Evolutionary conservation across 2,329 filamentous ascomycete species (phyloP).

Genomic region (Calycina herbarum): DNA sequence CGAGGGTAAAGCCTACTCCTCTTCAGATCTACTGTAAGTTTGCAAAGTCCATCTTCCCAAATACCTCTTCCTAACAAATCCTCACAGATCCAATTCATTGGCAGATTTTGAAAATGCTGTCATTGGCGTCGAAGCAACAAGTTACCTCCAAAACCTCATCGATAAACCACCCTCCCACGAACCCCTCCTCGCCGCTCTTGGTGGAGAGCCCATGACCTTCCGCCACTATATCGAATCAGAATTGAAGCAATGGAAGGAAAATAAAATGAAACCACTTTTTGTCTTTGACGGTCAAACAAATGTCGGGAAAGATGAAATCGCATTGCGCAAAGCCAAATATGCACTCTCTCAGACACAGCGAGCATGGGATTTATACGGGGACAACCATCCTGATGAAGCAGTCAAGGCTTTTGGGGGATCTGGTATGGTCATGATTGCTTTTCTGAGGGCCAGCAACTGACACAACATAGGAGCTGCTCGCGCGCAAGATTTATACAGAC

Average conservation of each 20-base stretch:
- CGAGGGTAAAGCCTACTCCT: conserved; percentile 19
- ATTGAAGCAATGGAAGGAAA: conserved; percentile 68
- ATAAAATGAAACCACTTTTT: conserved; percentile 78
- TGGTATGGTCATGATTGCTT: conserved; percentile 49
- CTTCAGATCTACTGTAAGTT: conserved; percentile 20
- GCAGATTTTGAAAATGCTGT: conserved; percentile 71
- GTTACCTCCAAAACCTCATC: conserved; percentile 81
- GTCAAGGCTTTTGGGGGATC: conserved; percentile 85
- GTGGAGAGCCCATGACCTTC: conserved; percentile 81
- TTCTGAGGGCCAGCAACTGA: conserved; percentile 33
- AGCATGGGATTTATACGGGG: conserved; percentile 86
- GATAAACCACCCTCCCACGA: conserved; percentile 71
- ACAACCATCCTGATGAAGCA: conserved; percentile 74
- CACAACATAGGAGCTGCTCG: conserved; percentile 62
- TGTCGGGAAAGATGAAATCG: conserved; percentile 70
- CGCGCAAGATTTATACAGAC: conserved; percentile 71
- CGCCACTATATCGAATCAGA: conserved; percentile 74
- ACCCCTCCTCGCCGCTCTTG: conserved; percentile 84
- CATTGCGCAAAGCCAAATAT: conserved; percentile 61
- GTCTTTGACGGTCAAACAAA: conserved; percentile 88
- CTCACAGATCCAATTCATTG: conserved; percentile 51
- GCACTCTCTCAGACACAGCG: conserved; percentile 71
- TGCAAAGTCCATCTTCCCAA: background rate
- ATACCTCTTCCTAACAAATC: conserved; percentile 2
- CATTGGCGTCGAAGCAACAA: conserved; percentile 84